Evolutionary conservation across 768 basidiomycete genomes (phyloP), one percentile per base, ranked within the genome.

Genomic region (Russula compacta): DNA sequence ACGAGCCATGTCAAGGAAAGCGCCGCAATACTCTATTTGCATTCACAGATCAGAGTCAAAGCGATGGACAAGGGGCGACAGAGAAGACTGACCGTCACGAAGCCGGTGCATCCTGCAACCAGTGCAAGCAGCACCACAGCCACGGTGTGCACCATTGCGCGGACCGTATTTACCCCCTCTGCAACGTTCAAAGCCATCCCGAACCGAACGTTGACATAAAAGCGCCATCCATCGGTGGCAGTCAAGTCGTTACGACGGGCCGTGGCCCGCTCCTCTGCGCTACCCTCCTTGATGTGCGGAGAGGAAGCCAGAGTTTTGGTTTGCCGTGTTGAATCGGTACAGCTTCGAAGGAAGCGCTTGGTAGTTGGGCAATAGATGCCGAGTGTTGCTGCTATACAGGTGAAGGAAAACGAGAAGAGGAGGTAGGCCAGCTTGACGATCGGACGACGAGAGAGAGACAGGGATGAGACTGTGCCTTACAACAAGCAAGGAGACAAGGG

Each of bases 341-440:
- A n/a, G 43, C 11, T 44, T 24, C 10, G 48, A 36, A 53, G 38
- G 44, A 55, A 35, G 38, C 43, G 57, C 11, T 42, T 35, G 9
- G 56, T 54, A 43, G 52, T 58, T 8, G 51, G 58, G 53, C 53
- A 56, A n/a, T 56, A 65, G 29, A 64, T 32, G 36, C 54, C 35
- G 36, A 66, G 62, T 12, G 24, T 29, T 7, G 53, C 54, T 48
- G 52, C 47, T 32, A 59, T 47, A 56, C 62, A 66, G 14, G 63
- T 60, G 38, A 57, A 48, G 12, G 63, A 64, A 48, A 64, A 47
- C 38, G 62, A 63, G 38, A 56, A 59, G 42, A 58, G 48, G 36
- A 53, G 14, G 42, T 49, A 64, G 59, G 65, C 65, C 65, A 66
- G 65, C 47, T 66, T 66, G 54, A 56, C 33, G 42, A 44, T 17